Evolutionary conservation across 2,329 filamentous ascomycete genomes (phyloP).

Genomic region (Helicocarpus griseus): DNA sequence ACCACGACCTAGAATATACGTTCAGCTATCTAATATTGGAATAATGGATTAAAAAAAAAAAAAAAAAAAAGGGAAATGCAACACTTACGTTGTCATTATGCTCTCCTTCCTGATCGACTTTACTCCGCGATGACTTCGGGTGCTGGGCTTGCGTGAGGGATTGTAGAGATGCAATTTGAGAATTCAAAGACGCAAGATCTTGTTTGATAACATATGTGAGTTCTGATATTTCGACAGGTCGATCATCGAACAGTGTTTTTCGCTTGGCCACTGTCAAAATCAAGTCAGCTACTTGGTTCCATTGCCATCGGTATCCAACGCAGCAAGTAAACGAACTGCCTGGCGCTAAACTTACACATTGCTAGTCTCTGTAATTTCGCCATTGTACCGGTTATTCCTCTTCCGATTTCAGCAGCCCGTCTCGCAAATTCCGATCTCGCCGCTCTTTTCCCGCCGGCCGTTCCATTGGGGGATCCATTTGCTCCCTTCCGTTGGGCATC

Average conservation of each 20-base stretch:
- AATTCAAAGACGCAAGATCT: constrained; percentile 75
- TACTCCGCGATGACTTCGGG: constrained; percentile 44
- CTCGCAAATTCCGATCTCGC: constrained; percentile 84
- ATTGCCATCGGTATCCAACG: background rate
- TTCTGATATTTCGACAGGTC: constrained; percentile 92
- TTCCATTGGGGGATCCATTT: constrained; percentile 52
- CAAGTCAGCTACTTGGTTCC: background rate
- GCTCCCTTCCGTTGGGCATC: constrained; percentile 53
- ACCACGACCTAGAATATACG: constrained; percentile 52
- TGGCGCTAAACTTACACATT: constrained; percentile 48
- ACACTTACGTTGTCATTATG: constrained; percentile 79
- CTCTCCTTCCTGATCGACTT: constrained; percentile 70
- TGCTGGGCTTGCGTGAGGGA: constrained; percentile 67
- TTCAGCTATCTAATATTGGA: constrained; percentile 13
- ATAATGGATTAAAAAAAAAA: constrained; percentile 14
- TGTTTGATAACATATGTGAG: constrained; percentile 97
- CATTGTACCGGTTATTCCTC: constrained; percentile 86
- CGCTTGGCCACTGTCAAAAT: constrained; percentile 65
- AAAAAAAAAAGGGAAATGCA: background rate
- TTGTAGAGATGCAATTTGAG: constrained; percentile 79
- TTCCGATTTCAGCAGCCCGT: constrained; percentile 81
- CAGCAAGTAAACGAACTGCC: background rate
- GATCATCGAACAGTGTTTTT: constrained; percentile 94
- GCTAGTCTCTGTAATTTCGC: constrained; percentile 89
- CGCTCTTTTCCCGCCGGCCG: constrained; percentile 30